These are phyloP conservation scores for Dictyostelium discoideum DNA, from an alignment of 78 protist species.

Conservation along the genomic window DNA sequence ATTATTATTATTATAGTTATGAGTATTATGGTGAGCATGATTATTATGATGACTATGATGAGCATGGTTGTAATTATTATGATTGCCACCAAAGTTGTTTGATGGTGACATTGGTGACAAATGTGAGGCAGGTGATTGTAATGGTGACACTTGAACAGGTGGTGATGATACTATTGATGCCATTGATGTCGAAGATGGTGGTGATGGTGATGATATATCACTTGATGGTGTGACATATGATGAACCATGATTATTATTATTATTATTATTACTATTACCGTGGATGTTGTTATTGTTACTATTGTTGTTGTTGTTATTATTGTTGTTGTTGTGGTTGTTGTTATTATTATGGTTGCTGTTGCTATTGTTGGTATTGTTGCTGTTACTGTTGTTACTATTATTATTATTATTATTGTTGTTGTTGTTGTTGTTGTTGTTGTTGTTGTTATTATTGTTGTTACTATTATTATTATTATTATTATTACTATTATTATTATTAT, in stretches of 20 bases:
- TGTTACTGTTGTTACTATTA: no score
- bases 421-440: no score
- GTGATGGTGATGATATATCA: constrained; percentile 27
- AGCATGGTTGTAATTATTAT: neutral
- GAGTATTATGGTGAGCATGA: neutral
- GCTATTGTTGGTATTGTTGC: no score
- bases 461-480: neutral
- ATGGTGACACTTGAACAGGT: constrained; percentile 12
- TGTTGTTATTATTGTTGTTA: neutral
- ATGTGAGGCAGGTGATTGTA: neutral
- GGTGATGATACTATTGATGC: constrained; percentile 1
- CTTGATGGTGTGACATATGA: constrained; percentile 11
- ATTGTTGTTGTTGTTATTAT: no score
- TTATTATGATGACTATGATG: neutral
- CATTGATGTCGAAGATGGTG: neutral
- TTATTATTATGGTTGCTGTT: no score
- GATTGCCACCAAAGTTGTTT: neutral
- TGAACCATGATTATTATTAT: neutral
- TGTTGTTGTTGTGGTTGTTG: neutral
- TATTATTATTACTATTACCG: neutral
- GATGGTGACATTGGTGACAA: constrained; percentile 22
- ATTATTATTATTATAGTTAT: neutral
- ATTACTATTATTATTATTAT: neutral
- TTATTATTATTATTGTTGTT: neutral
- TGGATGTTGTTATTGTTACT: neutral